Evolutionary conservation across 306 rosid genomes (phyloP), one percentile per base, ranked within the genome.

Genomic region (Lathyrus tuberosus): DNA sequence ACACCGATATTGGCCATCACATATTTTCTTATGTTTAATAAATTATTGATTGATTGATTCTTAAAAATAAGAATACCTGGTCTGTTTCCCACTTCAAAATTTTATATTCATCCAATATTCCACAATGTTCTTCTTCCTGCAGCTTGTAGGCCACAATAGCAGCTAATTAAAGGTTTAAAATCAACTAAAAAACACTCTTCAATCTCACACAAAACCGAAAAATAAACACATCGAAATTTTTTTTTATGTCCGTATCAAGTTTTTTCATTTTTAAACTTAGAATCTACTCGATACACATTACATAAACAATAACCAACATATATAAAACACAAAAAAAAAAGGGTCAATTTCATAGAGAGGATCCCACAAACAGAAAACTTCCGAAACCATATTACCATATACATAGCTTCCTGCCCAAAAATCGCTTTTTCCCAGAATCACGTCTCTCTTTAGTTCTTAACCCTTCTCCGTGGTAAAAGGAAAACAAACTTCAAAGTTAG

Each of bases 271-370:
- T 5, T 78, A 44, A 75, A 74, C 12, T 41, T 12, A 2, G 73
- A 78, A 74, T 76, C 71, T 57, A 48, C 46, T 8, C 33, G 43
- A 12, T 43, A 68, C 72, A 22, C 72, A 22, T 26, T 41, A 67
- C 72, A 20, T 40, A 28, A 58, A 26, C 10, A 51, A 30, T 17
- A 61, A 24, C 12, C 33, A 37, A 31, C 24, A 46, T 54, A 59
- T 33, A 26, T 40, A 40, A 38, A 17, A 22, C 6, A 59, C 0
- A 28, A 6, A 30, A 52, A 62, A 40, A 75, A 68, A 61, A 40
- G 75, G 80, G 90, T 70, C 84, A 78, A 78, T 73, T 81, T 62
- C 78, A 64, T 7, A 67, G 83, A 81, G 88, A 68, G 70, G 75
- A 79, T 83, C 75, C 69, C 47, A 13, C 73, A 61, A 28, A 79